phyloP scores from a whole-genome alignment of 192 early-diverging fungal genomes.

The Entomortierella chlamydospora region DNA sequence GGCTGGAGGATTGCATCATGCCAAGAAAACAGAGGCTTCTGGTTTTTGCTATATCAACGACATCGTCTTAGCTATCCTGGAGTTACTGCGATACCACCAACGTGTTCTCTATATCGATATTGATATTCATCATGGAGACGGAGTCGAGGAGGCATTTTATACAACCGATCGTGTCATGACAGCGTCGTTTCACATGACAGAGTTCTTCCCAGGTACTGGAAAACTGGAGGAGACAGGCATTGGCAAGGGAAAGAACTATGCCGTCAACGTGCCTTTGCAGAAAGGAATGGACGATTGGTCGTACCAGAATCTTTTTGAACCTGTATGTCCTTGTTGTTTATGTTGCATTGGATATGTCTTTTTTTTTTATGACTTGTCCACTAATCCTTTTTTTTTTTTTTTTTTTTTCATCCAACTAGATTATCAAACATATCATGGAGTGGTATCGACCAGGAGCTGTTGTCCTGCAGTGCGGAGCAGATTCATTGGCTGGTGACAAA shows the following conservation, averaged over 20 bases:
- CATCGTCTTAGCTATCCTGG: constrained; percentile 87
- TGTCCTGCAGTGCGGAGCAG: constrained; percentile 97
- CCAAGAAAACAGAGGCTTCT: constrained; percentile 85
- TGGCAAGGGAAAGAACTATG: constrained; percentile 89
- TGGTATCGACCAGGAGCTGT: constrained; percentile 92
- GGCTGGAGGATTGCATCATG: constrained; percentile 91
- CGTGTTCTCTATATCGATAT: constrained; percentile 96
- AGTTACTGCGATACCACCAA: constrained; percentile 79
- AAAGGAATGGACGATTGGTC: constrained; percentile 96
- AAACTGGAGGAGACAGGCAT: constrained; percentile 89
- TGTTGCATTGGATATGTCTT: too few relatives aligned
- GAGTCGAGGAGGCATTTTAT: constrained; percentile 95
- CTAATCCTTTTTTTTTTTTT: background rate
- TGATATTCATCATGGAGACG: constrained; percentile 95
- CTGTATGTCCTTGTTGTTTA: constrained; percentile 51
- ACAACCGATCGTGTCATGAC: constrained; percentile 96
- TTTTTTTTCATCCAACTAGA: constrained; percentile 44
- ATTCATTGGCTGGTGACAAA: constrained; percentile 94
- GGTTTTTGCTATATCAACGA: constrained; percentile 98
- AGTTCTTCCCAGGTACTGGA: constrained; percentile 97
- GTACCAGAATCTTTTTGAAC: constrained; percentile 76
- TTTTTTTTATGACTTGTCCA: background rate
- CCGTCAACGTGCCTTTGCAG: constrained; percentile 93
- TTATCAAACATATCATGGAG: constrained; percentile 96
- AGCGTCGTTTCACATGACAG: constrained; percentile 95